Evolutionary conservation across 2,329 filamentous ascomycete genomes (phyloP), one percentile per base, ranked within the genome.

Genomic region (Colletotrichum limetticola): DNA sequence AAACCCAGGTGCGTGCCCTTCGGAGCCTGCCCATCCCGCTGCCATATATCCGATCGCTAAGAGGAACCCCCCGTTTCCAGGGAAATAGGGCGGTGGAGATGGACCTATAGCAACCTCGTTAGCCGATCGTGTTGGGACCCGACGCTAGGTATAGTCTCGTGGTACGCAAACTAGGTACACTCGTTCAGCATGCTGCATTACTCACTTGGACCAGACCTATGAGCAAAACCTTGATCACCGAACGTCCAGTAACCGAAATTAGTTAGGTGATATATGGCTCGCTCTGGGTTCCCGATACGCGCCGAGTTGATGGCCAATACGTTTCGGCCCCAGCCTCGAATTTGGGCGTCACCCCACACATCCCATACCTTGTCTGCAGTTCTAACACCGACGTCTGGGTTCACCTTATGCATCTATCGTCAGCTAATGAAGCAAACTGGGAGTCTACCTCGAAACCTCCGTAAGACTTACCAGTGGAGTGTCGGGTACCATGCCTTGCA

Each of bases 261-360:
- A 1, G 84, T 85, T 5, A 86, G 61, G 67, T 84, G 82, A 8
- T 78, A 78, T 26, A 86, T 78, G 0, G 85, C 85, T 2, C 82
- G 76, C 14, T 85, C 81, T 1, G 78, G 77, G n/a, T 85, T 81
- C 0, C 84, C 83, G 26, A 86, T 77, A 19, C 82, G 77, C 1
- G 82, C 79, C 4, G 83, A 80, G 62, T 84, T 86, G 75, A 87
- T 86, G 0, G 85, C 85, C n/a, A 87, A 72, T 70, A 86, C 80
- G 0, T 83, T 83, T 5, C 85, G 82, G 22, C 85, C 85, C 86
- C 85, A 87, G 0, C 85, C 85, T 19, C 80, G 84, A 2, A 83
- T 83, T 42, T 82, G 79, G 11, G 78, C 77, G 26, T 86, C 82
- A 12, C 82, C 78, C 85, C 85, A 87, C 1, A 81, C 75, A n/a